These are phyloP conservation scores for Anisodus tanguticus DNA, from an alignment of 257 asterid species.

Conservation along the genomic window DNA sequence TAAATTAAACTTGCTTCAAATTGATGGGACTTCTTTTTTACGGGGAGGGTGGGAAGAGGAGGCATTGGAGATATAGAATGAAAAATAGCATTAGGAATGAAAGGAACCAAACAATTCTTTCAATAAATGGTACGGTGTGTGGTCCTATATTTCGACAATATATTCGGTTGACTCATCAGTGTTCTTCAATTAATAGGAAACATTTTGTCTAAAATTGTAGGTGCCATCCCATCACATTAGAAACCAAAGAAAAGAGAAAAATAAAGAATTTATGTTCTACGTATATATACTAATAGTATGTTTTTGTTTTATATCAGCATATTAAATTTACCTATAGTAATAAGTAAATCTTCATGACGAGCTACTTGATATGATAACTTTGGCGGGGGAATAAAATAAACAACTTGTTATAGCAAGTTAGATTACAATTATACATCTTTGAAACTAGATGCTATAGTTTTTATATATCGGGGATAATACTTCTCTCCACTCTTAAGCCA, in stretches of 20 bases:
- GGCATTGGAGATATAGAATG: not conserved
- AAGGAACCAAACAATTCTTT: slow-evolving; percentile 5
- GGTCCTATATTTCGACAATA: slow-evolving; percentile 7
- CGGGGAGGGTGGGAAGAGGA: not conserved
- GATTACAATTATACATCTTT: no score
- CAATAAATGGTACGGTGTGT: not conserved
- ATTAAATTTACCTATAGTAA: no score
- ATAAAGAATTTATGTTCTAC: not conserved
- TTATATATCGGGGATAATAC: not conserved
- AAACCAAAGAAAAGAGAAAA: not conserved
- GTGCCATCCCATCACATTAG: not conserved
- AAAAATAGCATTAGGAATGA: not conserved
- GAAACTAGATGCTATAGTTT: no score
- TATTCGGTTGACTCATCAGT: not conserved
- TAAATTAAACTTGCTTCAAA: no score
- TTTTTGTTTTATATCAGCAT: no score
- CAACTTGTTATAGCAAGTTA: no score
- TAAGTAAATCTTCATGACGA: no score
- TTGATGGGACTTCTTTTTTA: no score
- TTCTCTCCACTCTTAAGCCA: no score
- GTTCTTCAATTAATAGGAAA: not conserved
- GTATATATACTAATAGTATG: no score
- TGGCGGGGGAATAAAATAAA: no score
- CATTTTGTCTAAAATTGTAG: slow-evolving; percentile 24
- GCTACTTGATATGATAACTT: no score